These are phyloP conservation scores for Eimeria maxima DNA, from an alignment of 169 alveolate species.

Conservation along the genomic window DNA sequence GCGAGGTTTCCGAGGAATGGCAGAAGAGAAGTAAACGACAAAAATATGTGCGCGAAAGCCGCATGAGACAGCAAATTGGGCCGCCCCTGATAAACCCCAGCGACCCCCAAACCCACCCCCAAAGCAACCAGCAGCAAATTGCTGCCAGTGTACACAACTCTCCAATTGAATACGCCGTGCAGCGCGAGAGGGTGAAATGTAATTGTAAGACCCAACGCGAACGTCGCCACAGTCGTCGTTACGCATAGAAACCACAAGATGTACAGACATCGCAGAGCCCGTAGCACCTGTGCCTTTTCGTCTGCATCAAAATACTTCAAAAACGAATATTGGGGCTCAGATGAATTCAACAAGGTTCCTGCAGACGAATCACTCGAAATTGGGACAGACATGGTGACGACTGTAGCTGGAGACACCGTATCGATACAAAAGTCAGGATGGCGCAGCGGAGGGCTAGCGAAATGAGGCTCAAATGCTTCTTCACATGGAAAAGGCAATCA, in stretches of 20 bases:
- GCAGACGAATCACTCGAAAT: background rate
- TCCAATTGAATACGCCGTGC: conserved; percentile 19
- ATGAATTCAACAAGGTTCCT: background rate
- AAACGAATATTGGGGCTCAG: conserved; percentile 34
- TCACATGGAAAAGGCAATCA: background rate
- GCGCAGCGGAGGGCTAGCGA: background rate
- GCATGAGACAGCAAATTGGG: background rate
- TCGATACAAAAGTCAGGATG: background rate
- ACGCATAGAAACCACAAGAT: conserved; percentile 38
- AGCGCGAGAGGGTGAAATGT: conserved; percentile 42
- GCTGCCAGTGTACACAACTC: background rate
- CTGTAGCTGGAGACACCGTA: background rate
- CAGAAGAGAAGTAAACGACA: background rate
- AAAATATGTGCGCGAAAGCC: background rate
- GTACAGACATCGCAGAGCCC: conserved; percentile 59
- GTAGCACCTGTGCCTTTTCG: conserved; percentile 6
- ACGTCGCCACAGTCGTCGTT: background rate
- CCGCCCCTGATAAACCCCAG: background rate
- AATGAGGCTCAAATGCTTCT: background rate
- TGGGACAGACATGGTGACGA: background rate
- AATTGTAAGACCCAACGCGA: conserved; percentile 1
- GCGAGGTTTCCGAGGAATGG: conserved; percentile 1
- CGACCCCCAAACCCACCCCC: background rate
- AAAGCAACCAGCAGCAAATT: background rate
- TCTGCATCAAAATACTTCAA: conserved; percentile 36